A percentile compares a stretch with the other conserved stretches of the same genome.
These are phyloP conservation scores for Microdochium nivale DNA, from an alignment of 2,329 filamentous ascomycete genomes.

Conservation along the genomic window DNA sequence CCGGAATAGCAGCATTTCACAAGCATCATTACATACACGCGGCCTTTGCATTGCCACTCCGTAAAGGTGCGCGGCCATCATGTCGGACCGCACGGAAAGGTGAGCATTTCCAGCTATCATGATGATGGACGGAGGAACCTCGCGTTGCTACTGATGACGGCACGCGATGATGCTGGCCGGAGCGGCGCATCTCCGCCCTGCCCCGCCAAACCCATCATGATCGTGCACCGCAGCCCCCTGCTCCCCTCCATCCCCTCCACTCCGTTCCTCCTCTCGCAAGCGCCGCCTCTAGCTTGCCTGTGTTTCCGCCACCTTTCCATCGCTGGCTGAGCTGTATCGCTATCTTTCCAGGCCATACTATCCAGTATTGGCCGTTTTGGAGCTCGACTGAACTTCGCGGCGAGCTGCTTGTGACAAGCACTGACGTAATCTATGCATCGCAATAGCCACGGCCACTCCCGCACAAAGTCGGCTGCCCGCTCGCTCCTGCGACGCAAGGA, in stretches of 20 bases:
- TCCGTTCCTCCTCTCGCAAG: too few species aligned
- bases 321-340: too few species aligned
- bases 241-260: not conserved
- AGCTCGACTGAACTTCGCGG: not conserved
- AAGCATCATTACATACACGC: not conserved
- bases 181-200: not conserved
- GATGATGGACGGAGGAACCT: not conserved
- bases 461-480: slow-evolving; percentile 30
- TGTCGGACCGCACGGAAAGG: not conserved
- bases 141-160: not conserved
- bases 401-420: not conserved
- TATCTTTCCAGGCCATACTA: too few species aligned
- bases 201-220: not conserved
- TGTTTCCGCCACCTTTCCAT: too few species aligned
- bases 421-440: not conserved
- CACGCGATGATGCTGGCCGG: not conserved
- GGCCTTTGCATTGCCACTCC: not conserved
- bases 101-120: not conserved
- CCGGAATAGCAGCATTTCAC: not conserved
- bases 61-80: not conserved
- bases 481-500: slow-evolving; percentile 42
- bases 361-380: not conserved
- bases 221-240: not conserved
- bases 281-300: too few species aligned
- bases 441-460: not conserved